Evolutionary conservation across 225 moss, liverwort and hornwort species (phyloP), one percentile per base, ranked within the genome.

Genomic region (Neckera pumila): DNA sequence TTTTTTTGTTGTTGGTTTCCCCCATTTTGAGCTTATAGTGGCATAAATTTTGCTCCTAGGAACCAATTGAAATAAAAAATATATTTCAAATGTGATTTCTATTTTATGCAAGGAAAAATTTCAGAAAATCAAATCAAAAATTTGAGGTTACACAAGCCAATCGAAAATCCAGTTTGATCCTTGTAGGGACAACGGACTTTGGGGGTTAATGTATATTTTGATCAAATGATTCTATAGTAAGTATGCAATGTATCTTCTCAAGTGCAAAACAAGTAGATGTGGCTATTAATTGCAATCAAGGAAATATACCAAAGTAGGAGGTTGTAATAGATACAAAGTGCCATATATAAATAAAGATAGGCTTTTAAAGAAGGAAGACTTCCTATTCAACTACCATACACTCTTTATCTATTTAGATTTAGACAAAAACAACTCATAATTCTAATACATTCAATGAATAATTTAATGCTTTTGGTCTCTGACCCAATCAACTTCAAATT

Each of bases 351-450:
- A 33, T 7, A 20, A 74, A 1, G 33, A 33, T 75, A 33, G 12
- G 4, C 31, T 75, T 20, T 33, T 49, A 31, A 2, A 33, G 2
- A 19, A 31, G 1, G 11, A 74, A 47, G 19, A 31, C 6, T 45
- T 47, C 7, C 12, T 47, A 47, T 11, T 0, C 74, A 74, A 74
- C 31, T 11, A 74, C 6, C 47, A 0, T 47, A 4, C 4, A 31
- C 0, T 73, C 28, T 47, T 12, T 11, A 19, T 47, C 0, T 28
- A 2, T 45, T 2, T 6, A 30, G 11, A 47, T 30, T 18, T 73
- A 2, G 2, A 30, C 45, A 11, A 45, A 27, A 73, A 2, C 0
- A 2, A 0, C 3, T 28, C 17, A 17, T 6, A 28, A 45, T 28
- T 73, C 6, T 28, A 56, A 45, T 47, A 30, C 4, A 47, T 30